Conservation (phyloP, 1,139 yeast species). For the Pichia sp. region DNA sequence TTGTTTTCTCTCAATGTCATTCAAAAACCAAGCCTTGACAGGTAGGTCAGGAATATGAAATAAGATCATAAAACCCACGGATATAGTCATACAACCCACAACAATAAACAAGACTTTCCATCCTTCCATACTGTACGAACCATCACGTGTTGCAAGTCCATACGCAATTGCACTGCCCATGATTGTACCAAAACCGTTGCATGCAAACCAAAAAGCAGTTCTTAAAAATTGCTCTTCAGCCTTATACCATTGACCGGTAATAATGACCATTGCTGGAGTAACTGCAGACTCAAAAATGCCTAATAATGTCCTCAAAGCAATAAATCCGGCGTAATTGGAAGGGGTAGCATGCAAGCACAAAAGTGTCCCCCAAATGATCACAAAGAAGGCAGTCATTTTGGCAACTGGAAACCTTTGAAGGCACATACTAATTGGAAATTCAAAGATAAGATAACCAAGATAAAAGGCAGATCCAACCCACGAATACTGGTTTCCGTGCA, state of each 20-base stretch:
- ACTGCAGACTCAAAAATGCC: constrained; percentile 43
- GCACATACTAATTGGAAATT: constrained; percentile 37
- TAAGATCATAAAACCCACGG: constrained; percentile 36
- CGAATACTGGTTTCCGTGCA: constrained; percentile 46
- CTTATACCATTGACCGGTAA: constrained; percentile 50
- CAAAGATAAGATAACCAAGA: constrained; percentile 43
- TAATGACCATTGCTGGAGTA: constrained; percentile 46
- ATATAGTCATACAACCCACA: constrained; percentile 40
- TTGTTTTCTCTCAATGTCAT: constrained; percentile 30
- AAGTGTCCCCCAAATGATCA: constrained; percentile 43
- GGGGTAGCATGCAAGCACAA: constrained; percentile 37
- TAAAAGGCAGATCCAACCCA: constrained; percentile 56
- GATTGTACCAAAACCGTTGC: constrained; percentile 44
- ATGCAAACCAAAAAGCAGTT: constrained; percentile 42
- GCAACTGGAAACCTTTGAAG: constrained; percentile 40
- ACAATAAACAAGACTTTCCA: constrained; percentile 45
- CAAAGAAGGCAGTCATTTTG: constrained; percentile 30
- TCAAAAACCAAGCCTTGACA: constrained; percentile 35
- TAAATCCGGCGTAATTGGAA: constrained; percentile 32
- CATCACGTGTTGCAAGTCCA: constrained; percentile 32
- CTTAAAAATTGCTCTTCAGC: constrained; percentile 44
- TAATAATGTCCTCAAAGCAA: constrained; percentile 37
- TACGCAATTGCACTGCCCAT: constrained; percentile 44
- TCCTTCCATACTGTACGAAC: constrained; percentile 31
- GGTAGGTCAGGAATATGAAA: constrained; percentile 38